Evolutionary conservation across 768 basidiomycete species (phyloP), one percentile per base, ranked within the genome.

Genomic region (Asterophora lycoperdoides): DNA sequence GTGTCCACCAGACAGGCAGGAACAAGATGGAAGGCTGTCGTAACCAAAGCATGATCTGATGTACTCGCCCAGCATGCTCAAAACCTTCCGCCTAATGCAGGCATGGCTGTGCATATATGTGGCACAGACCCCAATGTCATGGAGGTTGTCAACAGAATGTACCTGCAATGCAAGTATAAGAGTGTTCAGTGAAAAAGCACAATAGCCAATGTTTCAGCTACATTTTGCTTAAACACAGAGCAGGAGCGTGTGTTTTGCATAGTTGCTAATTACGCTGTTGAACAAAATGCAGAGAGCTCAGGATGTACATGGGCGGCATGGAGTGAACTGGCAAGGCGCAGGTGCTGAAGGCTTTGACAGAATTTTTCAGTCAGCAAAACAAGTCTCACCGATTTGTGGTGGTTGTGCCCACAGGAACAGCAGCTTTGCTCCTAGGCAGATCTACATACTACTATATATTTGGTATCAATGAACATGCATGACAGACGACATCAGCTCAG

Each of bases 391-490:
- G 48, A 1, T 49, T 49, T 30, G 35, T 49, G 10, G 37, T 44
- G 4, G 49, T 50, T 28, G 49, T 43, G 3, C 68, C 68, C 2
- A 71, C 68, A 8, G 69, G 69, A 0, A 51, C 64, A 6, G 58
- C 66, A 1, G 69, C 70, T 4, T 62, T 61, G 0, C 37, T 65
- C 0, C n/a, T 72, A 1, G 59, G 56, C 17, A 71, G 71, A 0
- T 66, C 63, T 0, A 73, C 71, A 1, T 69, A 70, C 45, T 68
- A 72, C 45, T 69, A 62, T 1, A 51, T 63, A 2, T 55, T 71
- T 6, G 62, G 65, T 4, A 56, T 71, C 3, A 29, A 41, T 13
- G 44, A 51, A 23, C 45, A 20, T 18, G 34, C 9, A 28, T 36
- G n/a, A n/a, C n/a, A n/a, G n/a, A n/a, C n/a, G n/a, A n/a, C n/a